A percentile compares a stretch with the other conserved stretches of the same genome.
These are phyloP conservation scores for Botrytis tulipae DNA, from an alignment of 2,329 filamentous ascomycete species.

Conservation along the genomic window DNA sequence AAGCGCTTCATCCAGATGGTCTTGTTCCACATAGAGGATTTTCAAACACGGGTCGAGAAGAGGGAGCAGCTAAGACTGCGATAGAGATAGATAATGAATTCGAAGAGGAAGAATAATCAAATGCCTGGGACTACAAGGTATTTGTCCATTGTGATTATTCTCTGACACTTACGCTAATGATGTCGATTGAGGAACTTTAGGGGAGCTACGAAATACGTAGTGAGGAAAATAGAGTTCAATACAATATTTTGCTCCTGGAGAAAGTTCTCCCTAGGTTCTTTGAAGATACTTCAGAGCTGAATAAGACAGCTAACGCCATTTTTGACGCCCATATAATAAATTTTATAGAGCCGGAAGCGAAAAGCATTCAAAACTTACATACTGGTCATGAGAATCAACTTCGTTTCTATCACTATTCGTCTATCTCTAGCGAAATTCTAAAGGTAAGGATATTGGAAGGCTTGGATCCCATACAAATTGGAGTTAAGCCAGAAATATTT, in stretches of 20 bases:
- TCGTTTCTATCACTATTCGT: constrained; percentile 50
- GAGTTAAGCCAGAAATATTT: no score
- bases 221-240: constrained; percentile 45
- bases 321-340: constrained; percentile 47
- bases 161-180: neutral
- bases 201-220: constrained; percentile 54
- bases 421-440: no score
- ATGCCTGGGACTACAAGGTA: neutral
- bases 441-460: no score
- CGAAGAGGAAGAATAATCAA: constrained; percentile 36
- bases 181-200: constrained; percentile 34
- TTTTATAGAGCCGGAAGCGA: constrained; percentile 46
- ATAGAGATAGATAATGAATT: constrained; percentile 44
- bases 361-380: constrained; percentile 46
- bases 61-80: constrained; percentile 36
- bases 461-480: no score
- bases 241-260: constrained; percentile 51
- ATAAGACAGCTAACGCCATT: constrained; percentile 44
- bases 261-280: constrained; percentile 47
- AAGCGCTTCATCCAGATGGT: no score
- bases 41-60: no score
- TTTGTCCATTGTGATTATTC: neutral
- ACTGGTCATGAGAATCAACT: constrained; percentile 57
- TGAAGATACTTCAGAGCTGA: constrained; percentile 47
- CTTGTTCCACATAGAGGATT: no score